Percentiles rank a stretch among this genome's conserved stretches.
These are phyloP conservation scores for Pisolithus albus DNA, from an alignment of 768 basidiomycete genomes.

Conservation along the genomic window DNA sequence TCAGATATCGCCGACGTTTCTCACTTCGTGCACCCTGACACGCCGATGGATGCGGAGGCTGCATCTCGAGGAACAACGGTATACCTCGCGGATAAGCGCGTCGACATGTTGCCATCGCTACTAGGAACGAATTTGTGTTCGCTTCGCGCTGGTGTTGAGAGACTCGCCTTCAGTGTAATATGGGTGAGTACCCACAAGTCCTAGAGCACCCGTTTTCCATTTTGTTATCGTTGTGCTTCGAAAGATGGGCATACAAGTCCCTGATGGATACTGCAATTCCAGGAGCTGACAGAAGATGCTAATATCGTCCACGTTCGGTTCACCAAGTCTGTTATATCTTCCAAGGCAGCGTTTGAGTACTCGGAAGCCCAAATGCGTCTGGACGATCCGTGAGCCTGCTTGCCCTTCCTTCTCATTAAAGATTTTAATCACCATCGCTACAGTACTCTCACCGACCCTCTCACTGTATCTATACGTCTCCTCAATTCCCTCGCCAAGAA, in stretches of 20 bases:
- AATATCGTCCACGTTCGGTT: slow-evolving; percentile 88
- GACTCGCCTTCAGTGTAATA: slow-evolving; percentile 90
- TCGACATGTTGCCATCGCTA: slow-evolving; percentile 94
- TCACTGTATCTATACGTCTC: slow-evolving; percentile 81
- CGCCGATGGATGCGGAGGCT: slow-evolving; percentile 93
- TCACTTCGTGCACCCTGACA: slow-evolving; percentile 89
- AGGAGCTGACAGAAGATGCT: slow-evolving; percentile 88
- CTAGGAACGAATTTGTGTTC: slow-evolving; percentile 96
- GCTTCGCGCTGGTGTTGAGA: slow-evolving; percentile 84
- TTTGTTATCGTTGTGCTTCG: neutral
- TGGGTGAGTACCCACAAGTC: slow-evolving; percentile 55
- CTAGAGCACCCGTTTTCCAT: neutral
- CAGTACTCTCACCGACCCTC: slow-evolving; percentile 70
- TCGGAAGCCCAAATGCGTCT: slow-evolving; percentile 92
- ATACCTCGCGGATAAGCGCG: slow-evolving; percentile 95
- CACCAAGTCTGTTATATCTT: slow-evolving; percentile 93
- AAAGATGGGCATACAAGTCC: no score
- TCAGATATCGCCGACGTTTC: slow-evolving; percentile 98
- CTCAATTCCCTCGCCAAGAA: slow-evolving; percentile 84
- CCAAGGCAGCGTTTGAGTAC: slow-evolving; percentile 95
- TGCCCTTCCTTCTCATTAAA: neutral
- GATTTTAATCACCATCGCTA: neutral
- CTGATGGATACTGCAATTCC: neutral
- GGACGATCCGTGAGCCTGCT: slow-evolving; percentile 69
- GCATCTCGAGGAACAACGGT: slow-evolving; percentile 96